These are phyloP conservation scores for Polyrhizophydium stewartii DNA, from an alignment of 371 early-diverging fungal species.

Conservation along the genomic window DNA sequence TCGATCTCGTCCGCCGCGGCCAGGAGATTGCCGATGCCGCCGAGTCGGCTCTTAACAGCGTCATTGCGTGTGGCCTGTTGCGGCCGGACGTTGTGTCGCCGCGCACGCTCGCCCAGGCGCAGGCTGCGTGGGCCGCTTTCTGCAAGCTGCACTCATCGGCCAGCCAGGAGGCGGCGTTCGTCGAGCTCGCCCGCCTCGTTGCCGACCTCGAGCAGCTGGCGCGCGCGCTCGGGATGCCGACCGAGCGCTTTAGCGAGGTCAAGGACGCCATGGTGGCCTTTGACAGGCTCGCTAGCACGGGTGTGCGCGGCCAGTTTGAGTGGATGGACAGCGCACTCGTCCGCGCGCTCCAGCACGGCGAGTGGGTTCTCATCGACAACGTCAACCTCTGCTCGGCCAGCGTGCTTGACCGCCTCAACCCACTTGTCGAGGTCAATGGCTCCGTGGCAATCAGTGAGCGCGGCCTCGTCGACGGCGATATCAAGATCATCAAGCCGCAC, in stretches of 20 bases:
- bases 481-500: slow-evolving; percentile 85
- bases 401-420: slow-evolving; percentile 93
- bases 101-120: neutral
- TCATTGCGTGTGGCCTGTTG: neutral
- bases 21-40: slow-evolving; percentile 14
- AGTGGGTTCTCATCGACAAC: slow-evolving; percentile 98
- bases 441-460: slow-evolving; percentile 87
- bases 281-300: neutral
- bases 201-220: neutral
- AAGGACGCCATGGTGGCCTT: neutral
- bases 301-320: slow-evolving; percentile 63
- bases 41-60: slow-evolving; percentile 5
- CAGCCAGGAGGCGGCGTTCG: neutral
- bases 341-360: slow-evolving; percentile 88
- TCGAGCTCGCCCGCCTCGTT: neutral
- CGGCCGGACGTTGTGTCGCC: neutral
- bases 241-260: neutral
- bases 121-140: slow-evolving; percentile 2
- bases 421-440: slow-evolving; percentile 88
- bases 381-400: slow-evolving; percentile 96
- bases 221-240: neutral
- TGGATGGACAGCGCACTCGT: slow-evolving; percentile 97
- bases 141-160: neutral
- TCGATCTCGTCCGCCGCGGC: slow-evolving; percentile 68
- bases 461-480: slow-evolving; percentile 76